Base-by-base conservation (phyloP, 495 filamentous ascomycete species). In the Neurospora sp. region DNA sequence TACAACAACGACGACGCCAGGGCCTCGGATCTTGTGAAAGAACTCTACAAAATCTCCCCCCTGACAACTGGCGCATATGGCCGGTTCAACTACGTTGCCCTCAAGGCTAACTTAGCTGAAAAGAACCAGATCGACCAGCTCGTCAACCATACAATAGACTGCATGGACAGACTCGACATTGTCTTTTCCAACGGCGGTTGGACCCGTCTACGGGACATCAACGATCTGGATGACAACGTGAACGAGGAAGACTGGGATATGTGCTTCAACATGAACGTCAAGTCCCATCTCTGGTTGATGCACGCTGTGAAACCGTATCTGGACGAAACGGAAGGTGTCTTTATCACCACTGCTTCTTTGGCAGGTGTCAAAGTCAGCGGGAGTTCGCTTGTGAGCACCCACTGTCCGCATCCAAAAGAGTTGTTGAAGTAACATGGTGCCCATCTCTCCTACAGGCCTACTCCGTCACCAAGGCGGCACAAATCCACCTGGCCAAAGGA, bases 261-360 rank as follows among this genome's bases (percentile, higher is more conserved):
- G 20, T 85, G 85, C 73, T 89, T 87, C 75, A 82, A 83, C 59
- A 84, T 88, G 80, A 89, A 89, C 73, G 87, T 89, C 38, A 89
- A 89, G 76, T 83, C 81, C 14, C 87, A 88, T 70, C 77, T 89
- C 39, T 89, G 83, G 81, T 79, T 89, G 8, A 84, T 87, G 76
- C 83, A 87, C 37, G 85, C 84, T 0, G 81, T 84, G 2, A 82
- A 81, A 75, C 77, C 81, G 31, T 73, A 85, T 39, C 81, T 89
- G 20, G 84, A 87, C 11, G 78, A 82, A 69, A 81, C 78, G 9
- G 84, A 86, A 69, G 88, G 88, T 9, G 79, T 81, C 5, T 88
- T 89, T 73, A 83, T 89, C 71, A 83, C 83, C 3, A 88, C 86
- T 0, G 86, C 87, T 6, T 84, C 81, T 73, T 70, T 87, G 38